Conservation (phyloP, 1,284 basidiomycete species). For the Apiotrichum gamsii region DNA sequence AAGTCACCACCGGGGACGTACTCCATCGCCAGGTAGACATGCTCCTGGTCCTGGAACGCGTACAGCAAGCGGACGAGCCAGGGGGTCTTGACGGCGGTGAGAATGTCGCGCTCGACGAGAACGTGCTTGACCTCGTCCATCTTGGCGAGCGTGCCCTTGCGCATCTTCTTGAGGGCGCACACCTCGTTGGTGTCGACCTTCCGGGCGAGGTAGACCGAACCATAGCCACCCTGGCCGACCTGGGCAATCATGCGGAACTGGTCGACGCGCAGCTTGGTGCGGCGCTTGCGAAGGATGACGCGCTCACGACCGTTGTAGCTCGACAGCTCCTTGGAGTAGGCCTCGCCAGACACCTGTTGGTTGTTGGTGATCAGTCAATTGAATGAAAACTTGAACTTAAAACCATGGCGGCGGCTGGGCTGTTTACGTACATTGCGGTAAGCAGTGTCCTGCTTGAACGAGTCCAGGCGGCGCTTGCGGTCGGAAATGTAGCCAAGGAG, state of each 20-base stretch:
- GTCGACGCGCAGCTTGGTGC: slow-evolving; percentile 78
- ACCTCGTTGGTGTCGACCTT: slow-evolving; percentile 88
- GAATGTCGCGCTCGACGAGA: slow-evolving; percentile 90
- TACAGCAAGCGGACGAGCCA: slow-evolving; percentile 90
- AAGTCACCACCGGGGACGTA: slow-evolving; percentile 96
- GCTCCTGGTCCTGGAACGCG: slow-evolving; percentile 83
- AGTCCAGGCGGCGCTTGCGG: slow-evolving; percentile 70
- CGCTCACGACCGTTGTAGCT: slow-evolving; percentile 89
- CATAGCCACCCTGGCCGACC: slow-evolving; percentile 93
- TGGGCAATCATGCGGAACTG: slow-evolving; percentile 93
- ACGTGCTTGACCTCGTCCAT: slow-evolving; percentile 94
- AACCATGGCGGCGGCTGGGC: neutral
- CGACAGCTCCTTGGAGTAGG: slow-evolving; percentile 73
- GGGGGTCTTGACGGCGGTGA: slow-evolving; percentile 89
- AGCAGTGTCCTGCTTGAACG: slow-evolving; percentile 75
- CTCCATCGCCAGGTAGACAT: slow-evolving; percentile 96
- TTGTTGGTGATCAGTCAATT: too few species aligned
- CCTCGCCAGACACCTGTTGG: slow-evolving; percentile 50
- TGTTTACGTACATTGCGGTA: slow-evolving; percentile 55
- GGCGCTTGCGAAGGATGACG: slow-evolving; percentile 75
- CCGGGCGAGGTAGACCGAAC: slow-evolving; percentile 86
- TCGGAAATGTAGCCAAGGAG: slow-evolving; percentile 76
- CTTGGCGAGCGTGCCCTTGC: slow-evolving; percentile 82
- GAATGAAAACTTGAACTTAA: neutral
- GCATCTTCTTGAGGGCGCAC: slow-evolving; percentile 94